Base-by-base conservation (phyloP, 176 grass and related monocot species). In the Carex littledalei region DNA sequence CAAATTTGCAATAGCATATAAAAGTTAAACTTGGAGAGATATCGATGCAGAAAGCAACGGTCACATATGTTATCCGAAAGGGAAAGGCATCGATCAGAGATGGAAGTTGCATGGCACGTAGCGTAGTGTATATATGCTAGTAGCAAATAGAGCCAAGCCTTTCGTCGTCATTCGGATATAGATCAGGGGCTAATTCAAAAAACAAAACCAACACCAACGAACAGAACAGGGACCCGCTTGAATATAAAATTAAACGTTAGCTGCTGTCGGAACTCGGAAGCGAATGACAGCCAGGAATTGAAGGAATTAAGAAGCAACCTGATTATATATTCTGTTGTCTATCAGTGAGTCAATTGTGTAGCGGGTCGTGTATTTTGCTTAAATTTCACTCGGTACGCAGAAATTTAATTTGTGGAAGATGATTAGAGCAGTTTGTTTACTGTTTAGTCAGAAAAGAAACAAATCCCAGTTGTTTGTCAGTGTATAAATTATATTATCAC, bases 111-210 rank as follows among this genome's bases (percentile, higher is more conserved):
- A 87, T 87, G 86, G 86, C 86, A 35, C 16, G 12, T 87, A 84
- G 86, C 50, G 86, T 82, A 74, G 84, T 87, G 86, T 78, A 82
- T 67, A 68, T 2, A 26, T 26, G 26, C 26, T 84, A 78, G 50
- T 55, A 64, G 54, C 2, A 60, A 41, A 16, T 34, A 81, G 13
- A 86, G 63, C 52, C 26, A 65, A 20, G 41, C 31, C 31, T 14
- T 31, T 86, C 26, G 80, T 56, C 55, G 65, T 69, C 3, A 82
- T 45, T 67, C 15, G 43, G 18, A 16, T 61, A 12, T 63, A n/a
- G 14, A 63, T 70, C 21, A 35, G 58, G 24, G 53, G 41, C 56
- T 74, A 58, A 60, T 77, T 82, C 35, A 15, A 64, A 62, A 41
- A 41, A n/a, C 37, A 57, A 37, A 37, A 34, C 78, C 0, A 71